These are phyloP conservation scores for Aurinia saxatilis DNA, from an alignment of 345 rosid species.

Conservation along the genomic window DNA sequence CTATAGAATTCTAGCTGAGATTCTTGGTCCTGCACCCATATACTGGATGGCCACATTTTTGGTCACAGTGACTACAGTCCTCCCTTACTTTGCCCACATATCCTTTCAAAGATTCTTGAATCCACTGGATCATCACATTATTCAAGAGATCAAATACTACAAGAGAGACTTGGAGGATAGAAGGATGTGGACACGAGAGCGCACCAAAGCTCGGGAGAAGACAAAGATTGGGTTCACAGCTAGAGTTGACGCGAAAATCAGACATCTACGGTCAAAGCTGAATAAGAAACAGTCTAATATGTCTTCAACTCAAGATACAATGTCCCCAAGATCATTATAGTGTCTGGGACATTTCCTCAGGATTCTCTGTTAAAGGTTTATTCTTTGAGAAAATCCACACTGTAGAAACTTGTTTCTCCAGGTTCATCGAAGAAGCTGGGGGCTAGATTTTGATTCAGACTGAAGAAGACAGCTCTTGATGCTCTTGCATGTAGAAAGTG, in stretches of 20 bases:
- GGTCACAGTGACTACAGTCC: slow-evolving; percentile 56
- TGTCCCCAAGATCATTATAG: slow-evolving; percentile 34
- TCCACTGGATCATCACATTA: slow-evolving; percentile 91
- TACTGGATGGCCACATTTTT: slow-evolving; percentile 66
- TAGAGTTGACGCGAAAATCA: slow-evolving; percentile 89
- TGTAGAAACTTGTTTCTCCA: slow-evolving; percentile 5
- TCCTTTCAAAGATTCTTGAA: slow-evolving; percentile 69
- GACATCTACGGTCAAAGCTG: slow-evolving; percentile 62
- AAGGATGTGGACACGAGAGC: slow-evolving; percentile 83
- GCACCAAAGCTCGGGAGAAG: slow-evolving; percentile 77
- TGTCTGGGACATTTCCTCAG: background rate
- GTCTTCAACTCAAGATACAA: slow-evolving; percentile 28
- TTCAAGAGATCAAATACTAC: slow-evolving; percentile 88
- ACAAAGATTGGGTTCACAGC: slow-evolving; percentile 96
- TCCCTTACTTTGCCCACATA: slow-evolving; percentile 60
- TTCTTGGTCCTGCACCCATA: slow-evolving; percentile 74
- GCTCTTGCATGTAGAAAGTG: slow-evolving; percentile 8
- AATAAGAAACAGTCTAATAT: slow-evolving; percentile 53
- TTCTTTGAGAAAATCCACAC: background rate
- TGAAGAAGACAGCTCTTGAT: slow-evolving; percentile 3
- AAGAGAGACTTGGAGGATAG: slow-evolving; percentile 73
- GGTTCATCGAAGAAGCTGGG: slow-evolving; percentile 20
- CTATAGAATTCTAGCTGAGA: slow-evolving; percentile 58
- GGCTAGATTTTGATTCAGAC: slow-evolving; percentile 15
- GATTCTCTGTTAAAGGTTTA: slow-evolving; percentile 1